Evolutionary conservation across 805 yeast genomes (phyloP), one percentile per base, ranked within the genome.

Genomic region (Ogataea ganodermae): DNA sequence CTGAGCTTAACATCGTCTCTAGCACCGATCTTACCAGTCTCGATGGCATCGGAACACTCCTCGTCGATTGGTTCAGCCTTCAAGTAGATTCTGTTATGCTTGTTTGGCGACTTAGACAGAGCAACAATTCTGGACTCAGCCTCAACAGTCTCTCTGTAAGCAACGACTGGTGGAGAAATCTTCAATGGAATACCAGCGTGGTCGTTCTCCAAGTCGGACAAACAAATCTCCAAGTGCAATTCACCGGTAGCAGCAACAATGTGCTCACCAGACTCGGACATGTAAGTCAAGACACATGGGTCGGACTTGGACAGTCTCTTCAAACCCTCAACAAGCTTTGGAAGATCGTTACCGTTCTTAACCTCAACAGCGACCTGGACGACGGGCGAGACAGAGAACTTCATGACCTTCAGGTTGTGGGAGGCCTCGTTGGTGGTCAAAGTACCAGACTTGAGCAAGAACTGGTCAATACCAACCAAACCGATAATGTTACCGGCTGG

Each of bases 401-500:
- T 92, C 99, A 92, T 92, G 70, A 92, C 98, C 89, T 89, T 91
- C 90, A 92, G 80, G 94, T 92, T 92, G 94, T 94, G 97, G 65
- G 99, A 87, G 67, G 89, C 76, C 75, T 94, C 98, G 72, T 78
- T 78, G 74, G 97, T 92, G 80, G 99, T 94, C 71, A 92, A 80
- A 69, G 99, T 92, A 90, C 98, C 99, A 70, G 96, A 88, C 83
- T 92, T 92, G 79, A 92, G 88, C 80, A 92, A 87, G 89, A 91
- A 92, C 84, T 92, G 99, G 80, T 92, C 99, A 69, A 92, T 88
- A 91, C 99, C 99, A 69, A 92, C 98, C 75, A 92, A 81, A 90
- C 98, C 99, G 72, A 91, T 84, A 86, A 92, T 92, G 96, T 92
- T 92, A 89, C 99, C 99, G 67, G 98, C 97, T 74, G 99, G 98